These are phyloP conservation scores for Arachnopeziza araneosa DNA, from an alignment of 2,329 filamentous ascomycete species.

Conservation along the genomic window DNA sequence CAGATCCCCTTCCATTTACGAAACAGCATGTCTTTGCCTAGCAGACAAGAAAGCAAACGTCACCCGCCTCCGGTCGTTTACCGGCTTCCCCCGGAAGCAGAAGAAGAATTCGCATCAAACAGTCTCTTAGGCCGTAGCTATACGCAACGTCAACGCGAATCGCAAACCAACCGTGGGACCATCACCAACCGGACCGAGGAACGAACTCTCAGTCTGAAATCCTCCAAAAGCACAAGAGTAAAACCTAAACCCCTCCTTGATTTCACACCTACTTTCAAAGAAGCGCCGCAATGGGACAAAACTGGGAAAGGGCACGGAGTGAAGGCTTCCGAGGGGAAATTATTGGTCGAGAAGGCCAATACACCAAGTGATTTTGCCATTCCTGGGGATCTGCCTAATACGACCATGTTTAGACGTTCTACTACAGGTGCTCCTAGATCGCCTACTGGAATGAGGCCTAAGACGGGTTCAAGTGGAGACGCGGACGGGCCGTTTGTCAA, in stretches of 20 bases:
- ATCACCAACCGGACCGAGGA: background rate
- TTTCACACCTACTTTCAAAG: constrained; percentile 58
- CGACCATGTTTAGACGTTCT: background rate
- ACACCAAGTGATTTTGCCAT: constrained; percentile 13
- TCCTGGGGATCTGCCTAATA: background rate
- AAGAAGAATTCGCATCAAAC: constrained; percentile 38
- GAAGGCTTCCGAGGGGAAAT: constrained; percentile 36
- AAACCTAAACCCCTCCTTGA: constrained; percentile 58
- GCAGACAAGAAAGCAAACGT: constrained; percentile 14
- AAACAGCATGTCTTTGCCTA: constrained; percentile 18
- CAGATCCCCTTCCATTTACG: constrained; percentile 30
- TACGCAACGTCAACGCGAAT: constrained; percentile 38
- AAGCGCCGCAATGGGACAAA: constrained; percentile 53
- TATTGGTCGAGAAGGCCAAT: constrained; percentile 42
- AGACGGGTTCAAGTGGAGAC: background rate
- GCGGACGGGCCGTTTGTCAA: constrained; percentile 1
- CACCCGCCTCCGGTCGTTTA: constrained; percentile 24
- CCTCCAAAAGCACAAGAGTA: background rate
- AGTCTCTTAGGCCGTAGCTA: constrained; percentile 46
- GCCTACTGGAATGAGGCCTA: too few species aligned
- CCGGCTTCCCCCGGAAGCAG: constrained; percentile 17
- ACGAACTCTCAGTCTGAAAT: background rate
- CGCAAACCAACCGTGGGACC: constrained; percentile 1
- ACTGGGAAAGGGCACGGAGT: constrained; percentile 47
- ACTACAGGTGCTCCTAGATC: background rate